Evolutionary conservation across 2,329 filamentous ascomycete species (phyloP).

Genomic region (Cladosporium austrohemisphaericum): DNA sequence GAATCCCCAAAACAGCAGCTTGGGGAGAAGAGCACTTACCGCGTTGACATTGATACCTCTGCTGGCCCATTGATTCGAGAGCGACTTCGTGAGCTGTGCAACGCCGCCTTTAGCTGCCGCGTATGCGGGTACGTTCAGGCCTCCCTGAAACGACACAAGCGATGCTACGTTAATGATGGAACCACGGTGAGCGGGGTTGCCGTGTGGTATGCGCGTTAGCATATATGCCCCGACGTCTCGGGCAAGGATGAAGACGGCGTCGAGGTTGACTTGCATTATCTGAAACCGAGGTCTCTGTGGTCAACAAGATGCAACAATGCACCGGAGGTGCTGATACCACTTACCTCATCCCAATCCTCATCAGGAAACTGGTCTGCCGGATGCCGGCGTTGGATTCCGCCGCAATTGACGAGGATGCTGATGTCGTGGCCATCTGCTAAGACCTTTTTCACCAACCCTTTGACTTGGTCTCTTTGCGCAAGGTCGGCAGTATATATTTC

Average conservation of each 20-base stretch:
- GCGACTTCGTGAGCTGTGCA: slow-evolving; percentile 76
- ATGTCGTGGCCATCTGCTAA: slow-evolving; percentile 62
- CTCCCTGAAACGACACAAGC: slow-evolving; percentile 79
- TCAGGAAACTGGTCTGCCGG: slow-evolving; percentile 72
- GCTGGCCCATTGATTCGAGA: slow-evolving; percentile 82
- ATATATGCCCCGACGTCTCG: slow-evolving; percentile 78
- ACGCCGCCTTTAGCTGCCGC: slow-evolving; percentile 82
- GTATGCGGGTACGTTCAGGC: slow-evolving; percentile 83
- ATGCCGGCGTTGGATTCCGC: slow-evolving; percentile 78
- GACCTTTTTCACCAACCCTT: slow-evolving; percentile 56
- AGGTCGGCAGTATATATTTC: slow-evolving; percentile 70
- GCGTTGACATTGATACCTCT: slow-evolving; percentile 81
- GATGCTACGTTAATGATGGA: slow-evolving; percentile 81
- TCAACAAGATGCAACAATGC: background rate
- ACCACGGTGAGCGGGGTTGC: slow-evolving; percentile 47
- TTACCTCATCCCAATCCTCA: slow-evolving; percentile 71
- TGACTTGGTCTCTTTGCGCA: slow-evolving; percentile 55
- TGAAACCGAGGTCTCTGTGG: background rate
- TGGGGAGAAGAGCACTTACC: background rate
- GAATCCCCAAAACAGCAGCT: background rate
- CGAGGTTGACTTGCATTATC: slow-evolving; percentile 75
- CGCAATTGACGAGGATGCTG: slow-evolving; percentile 79
- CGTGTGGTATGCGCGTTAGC: slow-evolving; percentile 52
- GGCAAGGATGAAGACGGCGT: slow-evolving; percentile 71
- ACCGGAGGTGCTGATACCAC: background rate